Conservation (phyloP, 176 grass and related monocot genomes). For the Phragmites australis region DNA sequence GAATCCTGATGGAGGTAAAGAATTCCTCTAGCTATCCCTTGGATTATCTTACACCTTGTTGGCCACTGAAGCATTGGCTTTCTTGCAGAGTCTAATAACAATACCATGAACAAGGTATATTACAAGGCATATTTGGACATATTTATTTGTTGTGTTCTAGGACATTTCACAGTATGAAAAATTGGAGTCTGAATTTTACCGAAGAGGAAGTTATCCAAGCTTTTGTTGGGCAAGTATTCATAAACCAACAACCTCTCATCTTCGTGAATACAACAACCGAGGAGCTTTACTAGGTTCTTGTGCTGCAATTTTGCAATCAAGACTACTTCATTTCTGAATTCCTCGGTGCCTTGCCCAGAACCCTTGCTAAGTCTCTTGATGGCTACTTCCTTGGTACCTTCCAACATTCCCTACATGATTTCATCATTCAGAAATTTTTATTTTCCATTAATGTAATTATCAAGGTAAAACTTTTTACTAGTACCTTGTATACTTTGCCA, state of each 20-base stretch:
- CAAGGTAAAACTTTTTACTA: too few relatives aligned
- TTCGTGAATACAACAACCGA: conserved; percentile 34
- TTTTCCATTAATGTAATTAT: not conserved
- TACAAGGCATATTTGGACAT: not conserved
- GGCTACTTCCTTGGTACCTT: conserved; percentile 14
- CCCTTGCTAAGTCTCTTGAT: conserved; percentile 39
- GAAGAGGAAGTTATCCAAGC: conserved; percentile 38
- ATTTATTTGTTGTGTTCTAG: not conserved
- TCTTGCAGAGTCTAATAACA: conserved; percentile 24
- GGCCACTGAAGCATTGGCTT: conserved; percentile 39
- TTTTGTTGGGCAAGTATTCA: conserved; percentile 34
- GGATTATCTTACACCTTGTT: conserved; percentile 42
- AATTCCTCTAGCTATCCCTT: conserved; percentile 53
- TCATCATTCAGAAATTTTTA: not conserved
- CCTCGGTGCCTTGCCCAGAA: conserved; percentile 34
- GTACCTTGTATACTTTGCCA: conserved; percentile 54
- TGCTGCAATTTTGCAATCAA: conserved; percentile 28
- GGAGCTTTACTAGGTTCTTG: conserved; percentile 34
- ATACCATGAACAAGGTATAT: not conserved
- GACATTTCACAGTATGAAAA: not conserved
- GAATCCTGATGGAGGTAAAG: conserved; percentile 66
- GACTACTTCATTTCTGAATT: conserved; percentile 29
- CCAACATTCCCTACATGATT: conserved; percentile 7
- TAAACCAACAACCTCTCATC: conserved; percentile 44
- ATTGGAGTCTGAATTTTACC: too few relatives aligned